These are phyloP conservation scores for Viola pubescens DNA, from an alignment of 441 rosid genomes.

Conservation along the genomic window DNA sequence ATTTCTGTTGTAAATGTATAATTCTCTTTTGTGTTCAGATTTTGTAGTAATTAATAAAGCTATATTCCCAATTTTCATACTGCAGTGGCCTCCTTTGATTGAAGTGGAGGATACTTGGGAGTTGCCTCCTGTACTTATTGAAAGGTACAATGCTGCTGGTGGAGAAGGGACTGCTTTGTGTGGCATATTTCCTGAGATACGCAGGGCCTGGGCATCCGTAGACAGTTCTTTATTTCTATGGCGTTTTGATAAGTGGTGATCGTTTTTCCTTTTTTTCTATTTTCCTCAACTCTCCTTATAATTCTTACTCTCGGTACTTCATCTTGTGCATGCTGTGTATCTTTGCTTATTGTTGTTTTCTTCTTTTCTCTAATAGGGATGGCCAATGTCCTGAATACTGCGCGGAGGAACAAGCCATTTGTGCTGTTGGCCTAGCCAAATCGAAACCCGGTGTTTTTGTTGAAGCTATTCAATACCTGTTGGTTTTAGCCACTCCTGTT, in stretches of 20 bases:
- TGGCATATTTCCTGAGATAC: slow-evolving; percentile 87
- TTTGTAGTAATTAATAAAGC: no score
- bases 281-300: neutral
- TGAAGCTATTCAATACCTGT: slow-evolving; percentile 86
- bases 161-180: slow-evolving; percentile 98
- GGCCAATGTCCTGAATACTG: slow-evolving; percentile 93
- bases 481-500: slow-evolving; percentile 84
- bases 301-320: neutral
- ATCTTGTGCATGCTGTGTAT: neutral
- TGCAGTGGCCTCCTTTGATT: slow-evolving; percentile 91
- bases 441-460: slow-evolving; percentile 78
- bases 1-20: no score
- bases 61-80: neutral
- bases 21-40: neutral
- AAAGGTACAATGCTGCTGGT: slow-evolving; percentile 86
- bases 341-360: slow-evolving; percentile 2
- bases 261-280: neutral
- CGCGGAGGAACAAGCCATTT: slow-evolving; percentile 85
- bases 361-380: slow-evolving; percentile 46
- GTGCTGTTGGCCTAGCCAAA: slow-evolving; percentile 88
- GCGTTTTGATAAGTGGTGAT: slow-evolving; percentile 95
- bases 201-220: slow-evolving; percentile 95
- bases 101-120: slow-evolving; percentile 85
- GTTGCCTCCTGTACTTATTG: slow-evolving; percentile 73
- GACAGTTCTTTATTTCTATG: slow-evolving; percentile 86